Conservation (phyloP, 352 stramenopile genomes). For the Pythium pectinolyticum region DNA sequence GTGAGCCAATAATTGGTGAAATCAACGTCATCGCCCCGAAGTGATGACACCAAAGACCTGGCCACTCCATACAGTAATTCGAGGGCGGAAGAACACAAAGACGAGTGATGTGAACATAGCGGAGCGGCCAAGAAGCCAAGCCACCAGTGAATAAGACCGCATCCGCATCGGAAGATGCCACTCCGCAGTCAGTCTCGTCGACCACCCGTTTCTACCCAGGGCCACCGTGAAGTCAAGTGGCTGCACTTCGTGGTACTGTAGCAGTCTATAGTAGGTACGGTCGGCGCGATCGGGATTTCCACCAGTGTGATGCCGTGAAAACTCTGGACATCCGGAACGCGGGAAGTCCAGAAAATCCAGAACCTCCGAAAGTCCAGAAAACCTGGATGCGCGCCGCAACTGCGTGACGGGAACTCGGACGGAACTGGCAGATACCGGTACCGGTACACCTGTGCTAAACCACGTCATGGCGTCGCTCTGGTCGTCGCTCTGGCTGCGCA, state of each 20-base stretch:
- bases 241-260: conserved; percentile 3
- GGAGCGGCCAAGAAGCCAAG: not conserved
- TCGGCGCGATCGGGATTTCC: conserved; percentile 5
- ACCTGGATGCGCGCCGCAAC: too few relatives aligned
- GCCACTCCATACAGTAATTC: too few relatives aligned
- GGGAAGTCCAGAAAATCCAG: not conserved
- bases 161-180: not conserved
- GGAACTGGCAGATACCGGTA: too few relatives aligned
- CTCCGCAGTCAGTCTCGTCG: conserved; percentile 3
- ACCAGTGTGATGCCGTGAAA: not conserved
- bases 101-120: not conserved
- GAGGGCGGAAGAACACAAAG: not conserved
- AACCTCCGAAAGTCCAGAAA: not conserved
- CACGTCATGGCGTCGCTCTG: too few relatives aligned
- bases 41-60: too few relatives aligned
- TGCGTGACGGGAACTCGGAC: too few relatives aligned
- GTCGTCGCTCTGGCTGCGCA: conserved; percentile 2
- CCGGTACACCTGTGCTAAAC: too few relatives aligned
- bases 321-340: too few relatives aligned
- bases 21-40: not conserved
- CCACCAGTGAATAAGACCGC: too few relatives aligned
- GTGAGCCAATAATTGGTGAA: not conserved
- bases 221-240: conserved; percentile 11
- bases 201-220: not conserved
- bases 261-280: not conserved